These are phyloP conservation scores for Leptographium procerum DNA, from an alignment of 2,329 filamentous ascomycete genomes.

Conservation along the genomic window DNA sequence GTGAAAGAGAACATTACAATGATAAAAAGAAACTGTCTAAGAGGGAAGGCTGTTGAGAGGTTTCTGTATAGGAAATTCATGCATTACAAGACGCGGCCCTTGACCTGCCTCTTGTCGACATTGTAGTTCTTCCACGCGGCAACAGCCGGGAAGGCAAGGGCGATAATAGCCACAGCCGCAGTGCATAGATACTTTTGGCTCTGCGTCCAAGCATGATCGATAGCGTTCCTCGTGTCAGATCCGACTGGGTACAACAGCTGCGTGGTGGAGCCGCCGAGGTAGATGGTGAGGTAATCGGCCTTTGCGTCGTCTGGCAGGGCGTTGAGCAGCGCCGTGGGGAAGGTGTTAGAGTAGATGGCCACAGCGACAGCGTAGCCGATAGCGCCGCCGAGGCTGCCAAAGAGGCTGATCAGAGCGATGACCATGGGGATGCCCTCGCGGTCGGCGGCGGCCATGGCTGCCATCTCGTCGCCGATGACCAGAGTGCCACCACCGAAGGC, in stretches of 20 bases:
- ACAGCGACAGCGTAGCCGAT: slow-evolving; percentile 46
- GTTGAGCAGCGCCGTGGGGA: slow-evolving; percentile 35
- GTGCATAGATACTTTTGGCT: slow-evolving; percentile 35
- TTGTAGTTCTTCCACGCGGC: slow-evolving; percentile 4
- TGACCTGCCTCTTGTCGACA: slow-evolving; percentile 3
- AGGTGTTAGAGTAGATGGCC: slow-evolving; percentile 48
- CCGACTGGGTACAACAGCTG: slow-evolving; percentile 42
- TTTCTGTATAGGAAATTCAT: too few relatives aligned
- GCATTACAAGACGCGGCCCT: slow-evolving; percentile 6
- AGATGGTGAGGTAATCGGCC: slow-evolving; percentile 32
- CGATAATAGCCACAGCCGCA: slow-evolving; percentile 25
- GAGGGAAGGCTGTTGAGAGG: too few relatives aligned
- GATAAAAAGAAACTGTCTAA: too few relatives aligned
- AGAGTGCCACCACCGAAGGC: slow-evolving; percentile 43
- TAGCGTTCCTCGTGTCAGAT: slow-evolving; percentile 35
- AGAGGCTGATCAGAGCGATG: slow-evolving; percentile 46
- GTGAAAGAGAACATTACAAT: too few relatives aligned
- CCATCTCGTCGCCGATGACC: slow-evolving; percentile 46
- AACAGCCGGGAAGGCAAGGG: slow-evolving; percentile 1
- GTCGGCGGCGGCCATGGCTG: slow-evolving; percentile 44
- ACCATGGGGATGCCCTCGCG: slow-evolving; percentile 45
- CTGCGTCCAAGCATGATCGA: slow-evolving; percentile 42
- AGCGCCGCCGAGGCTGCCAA: slow-evolving; percentile 45
- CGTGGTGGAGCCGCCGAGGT: slow-evolving; percentile 29
- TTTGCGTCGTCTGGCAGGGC: slow-evolving; percentile 34